Percentiles rank a stretch among this genome's conserved stretches.
Conservation (phyloP, 2,329 filamentous ascomycete genomes). For the Sporothrix dimorphospora region DNA sequence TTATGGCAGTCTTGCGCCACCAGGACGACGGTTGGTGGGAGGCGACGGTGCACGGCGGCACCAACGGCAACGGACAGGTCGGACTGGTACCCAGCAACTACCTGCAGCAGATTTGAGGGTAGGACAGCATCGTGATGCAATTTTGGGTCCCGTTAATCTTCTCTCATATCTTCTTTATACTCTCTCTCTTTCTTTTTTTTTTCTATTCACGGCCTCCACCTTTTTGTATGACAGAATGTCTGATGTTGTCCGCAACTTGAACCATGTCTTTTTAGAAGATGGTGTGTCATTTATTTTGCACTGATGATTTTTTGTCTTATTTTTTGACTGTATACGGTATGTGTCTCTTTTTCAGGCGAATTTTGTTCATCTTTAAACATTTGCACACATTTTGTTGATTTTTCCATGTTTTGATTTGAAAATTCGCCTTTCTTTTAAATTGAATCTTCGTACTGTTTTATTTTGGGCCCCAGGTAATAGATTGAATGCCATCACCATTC, state of each 20-base stretch:
- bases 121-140: not conserved
- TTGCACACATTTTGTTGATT: not conserved
- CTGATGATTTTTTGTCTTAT: not conserved
- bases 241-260: conserved; percentile 12
- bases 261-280: conserved; percentile 9
- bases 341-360: not conserved
- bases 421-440: not conserved
- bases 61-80: conserved; percentile 54
- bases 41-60: conserved; percentile 76
- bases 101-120: conserved; percentile 56
- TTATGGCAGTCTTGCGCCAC: conserved; percentile 82
- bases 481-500: conserved; percentile 6
- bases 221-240: conserved; percentile 15
- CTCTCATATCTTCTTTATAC: not conserved
- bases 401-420: not conserved
- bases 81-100: conserved; percentile 72
- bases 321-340: not conserved
- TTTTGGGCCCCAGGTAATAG: not conserved
- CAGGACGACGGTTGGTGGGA: conserved; percentile 99
- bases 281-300: conserved; percentile 2
- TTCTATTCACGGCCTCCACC: not conserved
- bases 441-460: not conserved
- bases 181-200: not conserved
- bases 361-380: not conserved
- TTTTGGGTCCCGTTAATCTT: not conserved